Evolutionary conservation across 192 early-diverging fungal genomes (phyloP).

Genomic region (Fimicolochytrium jonesii): DNA sequence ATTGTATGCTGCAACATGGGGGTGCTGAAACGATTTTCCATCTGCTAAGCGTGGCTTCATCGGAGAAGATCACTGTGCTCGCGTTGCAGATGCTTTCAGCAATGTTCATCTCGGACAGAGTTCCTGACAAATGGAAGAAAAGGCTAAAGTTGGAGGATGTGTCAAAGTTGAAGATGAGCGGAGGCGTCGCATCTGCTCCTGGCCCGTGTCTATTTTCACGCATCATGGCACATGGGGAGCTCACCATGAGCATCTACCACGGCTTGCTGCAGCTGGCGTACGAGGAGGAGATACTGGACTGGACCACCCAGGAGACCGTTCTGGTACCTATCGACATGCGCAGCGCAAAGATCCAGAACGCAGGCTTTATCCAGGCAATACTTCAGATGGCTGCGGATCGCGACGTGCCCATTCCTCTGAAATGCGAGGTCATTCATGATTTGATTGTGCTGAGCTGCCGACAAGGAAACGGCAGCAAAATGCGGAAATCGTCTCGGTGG

Average conservation of each 20-base stretch:
- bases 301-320: slow-evolving; percentile 16
- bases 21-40: slow-evolving; percentile 9
- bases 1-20: slow-evolving; percentile 11
- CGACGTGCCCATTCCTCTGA: not conserved
- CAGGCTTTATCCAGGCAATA: slow-evolving; percentile 13
- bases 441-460: slow-evolving; percentile 12
- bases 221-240: not conserved
- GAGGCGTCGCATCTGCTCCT: not conserved
- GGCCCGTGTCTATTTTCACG: not conserved
- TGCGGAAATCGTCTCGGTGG: slow-evolving; percentile 31
- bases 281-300: slow-evolving; percentile 32
- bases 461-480: slow-evolving; percentile 26
- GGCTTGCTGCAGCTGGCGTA: slow-evolving; percentile 31
- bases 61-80: slow-evolving; percentile 5
- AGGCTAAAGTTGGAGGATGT: slow-evolving; percentile 31
- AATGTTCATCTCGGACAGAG: slow-evolving; percentile 7
- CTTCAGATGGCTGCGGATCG: slow-evolving; percentile 8
- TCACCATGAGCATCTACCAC: slow-evolving; percentile 22
- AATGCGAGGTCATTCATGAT: slow-evolving; percentile 17
- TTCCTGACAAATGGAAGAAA: slow-evolving; percentile 36
- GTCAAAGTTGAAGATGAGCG: no score
- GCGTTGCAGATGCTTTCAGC: slow-evolving; percentile 6
- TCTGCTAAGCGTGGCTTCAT: not conserved
- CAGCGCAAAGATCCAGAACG: slow-evolving; percentile 16
- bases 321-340: slow-evolving; percentile 12